Conservation (phyloP, 345 rosid species). For the Erucastrum elatum region DNA sequence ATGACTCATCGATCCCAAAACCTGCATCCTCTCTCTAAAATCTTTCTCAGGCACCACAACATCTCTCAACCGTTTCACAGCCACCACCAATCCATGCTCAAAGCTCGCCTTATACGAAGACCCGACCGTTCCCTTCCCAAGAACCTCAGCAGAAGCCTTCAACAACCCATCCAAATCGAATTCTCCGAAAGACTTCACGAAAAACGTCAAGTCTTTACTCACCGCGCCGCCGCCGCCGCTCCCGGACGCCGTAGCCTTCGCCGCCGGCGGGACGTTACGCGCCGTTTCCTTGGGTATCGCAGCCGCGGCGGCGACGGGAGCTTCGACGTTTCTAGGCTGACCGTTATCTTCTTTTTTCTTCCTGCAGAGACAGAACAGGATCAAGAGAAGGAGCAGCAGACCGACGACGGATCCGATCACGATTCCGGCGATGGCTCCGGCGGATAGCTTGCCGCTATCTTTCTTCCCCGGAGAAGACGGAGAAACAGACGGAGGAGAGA, state of each 20-base stretch:
- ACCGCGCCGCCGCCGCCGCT: slow-evolving; percentile 28
- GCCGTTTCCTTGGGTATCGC: slow-evolving; percentile 38
- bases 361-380: slow-evolving; percentile 50
- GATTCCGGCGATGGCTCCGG: slow-evolving; percentile 77
- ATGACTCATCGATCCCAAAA: slow-evolving; percentile 73
- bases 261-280: slow-evolving; percentile 8
- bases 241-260: neutral
- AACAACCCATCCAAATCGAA: slow-evolving; percentile 84
- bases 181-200: slow-evolving; percentile 53
- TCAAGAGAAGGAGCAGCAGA: slow-evolving; percentile 45
- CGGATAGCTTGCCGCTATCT: slow-evolving; percentile 43
- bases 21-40: slow-evolving; percentile 66
- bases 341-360: slow-evolving; percentile 38
- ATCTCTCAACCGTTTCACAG: slow-evolving; percentile 87
- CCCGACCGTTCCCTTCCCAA: slow-evolving; percentile 91
- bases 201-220: slow-evolving; percentile 57
- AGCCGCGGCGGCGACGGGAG: slow-evolving; percentile 34
- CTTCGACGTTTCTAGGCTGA: slow-evolving; percentile 37
- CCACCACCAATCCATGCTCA: slow-evolving; percentile 63
- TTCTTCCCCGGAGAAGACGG: neutral
- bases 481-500: neutral
- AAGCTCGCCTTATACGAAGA: slow-evolving; percentile 87
- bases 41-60: slow-evolving; percentile 68
- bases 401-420: slow-evolving; percentile 57
- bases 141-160: slow-evolving; percentile 91